These are phyloP conservation scores for Hypericum androsaemum DNA, from an alignment of 345 rosid genomes.

Conservation along the genomic window DNA sequence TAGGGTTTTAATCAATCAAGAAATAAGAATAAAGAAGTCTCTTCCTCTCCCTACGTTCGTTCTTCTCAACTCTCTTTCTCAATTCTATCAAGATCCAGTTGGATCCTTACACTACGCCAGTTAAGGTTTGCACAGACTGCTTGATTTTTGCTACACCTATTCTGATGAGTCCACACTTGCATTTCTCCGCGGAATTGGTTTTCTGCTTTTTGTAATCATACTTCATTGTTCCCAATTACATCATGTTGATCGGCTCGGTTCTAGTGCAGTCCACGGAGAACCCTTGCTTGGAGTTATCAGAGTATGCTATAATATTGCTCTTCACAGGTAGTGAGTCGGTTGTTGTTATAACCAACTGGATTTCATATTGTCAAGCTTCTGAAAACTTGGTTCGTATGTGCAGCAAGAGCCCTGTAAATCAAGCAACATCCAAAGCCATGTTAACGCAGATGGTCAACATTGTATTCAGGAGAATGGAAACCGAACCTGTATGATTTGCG, in stretches of 20 bases:
- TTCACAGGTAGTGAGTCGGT: constrained; percentile 54
- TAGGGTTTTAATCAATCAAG: too few species aligned
- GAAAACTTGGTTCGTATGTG: constrained; percentile 30
- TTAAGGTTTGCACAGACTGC: too few species aligned
- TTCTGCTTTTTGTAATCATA: too few species aligned
- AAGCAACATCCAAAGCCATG: constrained; percentile 99
- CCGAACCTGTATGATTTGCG: constrained; percentile 53
- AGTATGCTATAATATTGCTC: constrained; percentile 93
- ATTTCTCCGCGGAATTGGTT: too few species aligned
- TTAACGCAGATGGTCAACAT: constrained; percentile 97
- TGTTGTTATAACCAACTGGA: not conserved
- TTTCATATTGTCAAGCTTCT: constrained; percentile 10
- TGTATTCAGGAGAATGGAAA: constrained; percentile 90
- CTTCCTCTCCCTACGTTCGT: too few species aligned
- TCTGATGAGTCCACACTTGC: too few species aligned
- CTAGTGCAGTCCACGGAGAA: constrained; percentile 80
- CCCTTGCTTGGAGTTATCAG: constrained; percentile 92
- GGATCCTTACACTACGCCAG: too few species aligned
- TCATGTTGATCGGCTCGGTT: not conserved
- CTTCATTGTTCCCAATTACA: not conserved
- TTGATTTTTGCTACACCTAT: too few species aligned
- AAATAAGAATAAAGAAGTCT: too few species aligned
- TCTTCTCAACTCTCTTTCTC: too few species aligned
- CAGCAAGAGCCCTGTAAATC: constrained; percentile 97
- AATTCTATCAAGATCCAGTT: too few species aligned